Evolutionary conservation across 257 asterid genomes (phyloP).

Genomic region (Leonotis leonurus): DNA sequence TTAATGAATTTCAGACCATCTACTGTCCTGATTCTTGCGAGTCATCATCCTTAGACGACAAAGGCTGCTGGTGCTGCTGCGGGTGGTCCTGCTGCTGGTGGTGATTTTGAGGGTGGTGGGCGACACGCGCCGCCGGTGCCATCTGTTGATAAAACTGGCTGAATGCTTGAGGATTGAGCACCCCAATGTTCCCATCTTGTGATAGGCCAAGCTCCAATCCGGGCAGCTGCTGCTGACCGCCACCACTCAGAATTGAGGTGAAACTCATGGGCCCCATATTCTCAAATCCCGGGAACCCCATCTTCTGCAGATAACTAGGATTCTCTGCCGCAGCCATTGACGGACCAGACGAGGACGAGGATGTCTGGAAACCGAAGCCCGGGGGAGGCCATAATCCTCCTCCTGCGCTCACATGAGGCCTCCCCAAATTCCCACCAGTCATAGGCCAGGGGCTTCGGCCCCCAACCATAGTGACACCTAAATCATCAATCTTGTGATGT

Average conservation of each 20-base stretch:
- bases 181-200: slow-evolving; percentile 59
- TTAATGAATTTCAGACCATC: not conserved
- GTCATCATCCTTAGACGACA: slow-evolving; percentile 42
- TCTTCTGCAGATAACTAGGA: slow-evolving; percentile 40
- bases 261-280: slow-evolving; percentile 49
- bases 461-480: slow-evolving; percentile 27
- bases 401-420: slow-evolving; percentile 35
- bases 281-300: slow-evolving; percentile 54
- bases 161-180: slow-evolving; percentile 39
- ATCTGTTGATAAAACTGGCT: slow-evolving; percentile 64
- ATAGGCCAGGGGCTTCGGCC: slow-evolving; percentile 47
- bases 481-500: slow-evolving; percentile 41
- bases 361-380: slow-evolving; percentile 37
- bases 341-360: slow-evolving; percentile 37
- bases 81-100: slow-evolving; percentile 27
- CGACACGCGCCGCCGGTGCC: slow-evolving; percentile 25
- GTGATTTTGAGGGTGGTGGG: slow-evolving; percentile 24
- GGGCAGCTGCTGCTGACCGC: slow-evolving; percentile 42
- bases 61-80: slow-evolving; percentile 26
- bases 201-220: slow-evolving; percentile 72
- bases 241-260: slow-evolving; percentile 48
- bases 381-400: slow-evolving; percentile 46
- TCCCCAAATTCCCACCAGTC: slow-evolving; percentile 42
- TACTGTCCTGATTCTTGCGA: slow-evolving; percentile 56
- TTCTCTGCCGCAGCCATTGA: slow-evolving; percentile 39